Base-by-base conservation (phyloP, 2,329 filamentous ascomycete species). In the Pleomassaria siparia region DNA sequence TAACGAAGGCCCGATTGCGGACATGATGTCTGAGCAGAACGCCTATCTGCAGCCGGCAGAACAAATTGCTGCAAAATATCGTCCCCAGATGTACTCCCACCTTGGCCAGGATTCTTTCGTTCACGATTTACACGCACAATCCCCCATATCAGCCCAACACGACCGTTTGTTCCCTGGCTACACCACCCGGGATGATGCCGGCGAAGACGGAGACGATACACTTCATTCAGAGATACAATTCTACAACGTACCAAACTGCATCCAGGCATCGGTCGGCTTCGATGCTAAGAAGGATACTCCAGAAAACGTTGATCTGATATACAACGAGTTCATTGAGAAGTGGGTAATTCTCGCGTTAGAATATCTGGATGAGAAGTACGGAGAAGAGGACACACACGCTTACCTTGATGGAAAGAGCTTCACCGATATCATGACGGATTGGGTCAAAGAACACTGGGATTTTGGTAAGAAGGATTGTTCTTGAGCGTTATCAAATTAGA, bases 181-280 rank as follows among this genome's bases (percentile, higher is more conserved):
- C 74, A 96, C 89, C 0, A 99, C 94, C 10, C 78, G 79, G 46
- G 94, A 99, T 63, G 92, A 95, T 61, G 81, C 84, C 4, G 90
- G 91, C 40, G 72, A 73, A 3, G 89, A 95, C 56, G 94, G 94
- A 33, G 94, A 99, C 65, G 94, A 99, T 65, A 95, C 92, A 0
- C 70, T 95, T 1, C 94, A 96, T 68, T 76, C 82, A 13, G 77
- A 81, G 1, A 84, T 97, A 54, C 76, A 80, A 25, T 91, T 88
- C 66, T 92, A 91, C 71, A 69, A 74, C 2, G 82, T 92, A 4
- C 92, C 94, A 6, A 96, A 96, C 69, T 89, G 85, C 67, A 82
- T 99, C 47, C 87, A 92, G 67, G 76, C 86, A 1, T 73, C 82
- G 48, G 80, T 87, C 56, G 76, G 71, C 1, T 88, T 95, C 59